phyloP scores from a whole-genome alignment of 768 basidiomycete genomes.

The Boletus subcaerulescens region DNA sequence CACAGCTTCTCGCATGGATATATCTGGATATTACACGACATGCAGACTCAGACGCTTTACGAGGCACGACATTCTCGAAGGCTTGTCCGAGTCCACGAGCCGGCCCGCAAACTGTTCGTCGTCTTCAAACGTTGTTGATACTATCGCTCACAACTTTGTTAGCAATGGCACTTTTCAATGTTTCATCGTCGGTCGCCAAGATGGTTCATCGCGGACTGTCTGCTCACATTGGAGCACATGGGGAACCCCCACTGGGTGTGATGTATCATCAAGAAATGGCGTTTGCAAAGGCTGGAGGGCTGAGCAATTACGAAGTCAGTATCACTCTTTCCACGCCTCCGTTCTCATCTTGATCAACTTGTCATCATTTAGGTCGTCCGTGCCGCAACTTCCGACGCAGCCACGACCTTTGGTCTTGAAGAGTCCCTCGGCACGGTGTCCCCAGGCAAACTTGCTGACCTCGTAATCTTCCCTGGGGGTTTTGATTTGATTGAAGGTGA shows the following conservation, averaged over 20 bases:
- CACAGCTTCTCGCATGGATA: background rate
- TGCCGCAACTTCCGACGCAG: slow-evolving; percentile 66
- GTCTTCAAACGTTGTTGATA: background rate
- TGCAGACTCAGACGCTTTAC: slow-evolving; percentile 59
- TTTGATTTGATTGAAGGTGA: slow-evolving; percentile 55
- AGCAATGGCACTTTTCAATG: slow-evolving; percentile 70
- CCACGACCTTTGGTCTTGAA: slow-evolving; percentile 61
- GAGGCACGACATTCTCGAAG: slow-evolving; percentile 62
- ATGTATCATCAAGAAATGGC: slow-evolving; percentile 77
- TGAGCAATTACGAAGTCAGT: slow-evolving; percentile 66
- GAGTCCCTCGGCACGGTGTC: slow-evolving; percentile 61
- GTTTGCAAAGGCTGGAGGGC: slow-evolving; percentile 59
- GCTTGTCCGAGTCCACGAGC: slow-evolving; percentile 55
- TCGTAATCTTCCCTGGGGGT: slow-evolving; percentile 60
- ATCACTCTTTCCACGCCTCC: background rate
- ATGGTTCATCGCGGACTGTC: slow-evolving; percentile 64
- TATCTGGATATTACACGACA: background rate
- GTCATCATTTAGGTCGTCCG: slow-evolving; percentile 48
- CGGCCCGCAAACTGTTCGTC: slow-evolving; percentile 57
- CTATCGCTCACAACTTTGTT: background rate
- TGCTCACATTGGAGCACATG: slow-evolving; percentile 71
- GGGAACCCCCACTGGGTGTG: slow-evolving; percentile 67
- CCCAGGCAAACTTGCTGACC: slow-evolving; percentile 67
- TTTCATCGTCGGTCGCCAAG: slow-evolving; percentile 62
- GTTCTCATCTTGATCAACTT: background rate